Conservation (phyloP, 495 filamentous ascomycete genomes). For the Ramalina intermedia region DNA sequence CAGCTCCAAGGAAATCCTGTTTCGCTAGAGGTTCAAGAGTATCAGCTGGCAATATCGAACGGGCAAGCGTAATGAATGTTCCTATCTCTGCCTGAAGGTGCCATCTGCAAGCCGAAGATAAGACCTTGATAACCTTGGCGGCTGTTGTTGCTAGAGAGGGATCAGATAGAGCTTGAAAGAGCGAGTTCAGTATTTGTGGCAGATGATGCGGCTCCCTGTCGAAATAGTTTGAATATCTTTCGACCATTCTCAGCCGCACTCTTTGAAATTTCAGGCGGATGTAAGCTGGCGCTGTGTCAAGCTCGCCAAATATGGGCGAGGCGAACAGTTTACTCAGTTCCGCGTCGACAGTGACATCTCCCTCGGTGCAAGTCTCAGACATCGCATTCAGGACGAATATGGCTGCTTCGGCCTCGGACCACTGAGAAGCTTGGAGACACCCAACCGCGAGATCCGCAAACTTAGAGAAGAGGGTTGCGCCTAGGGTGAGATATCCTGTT, state of each 20-base stretch:
- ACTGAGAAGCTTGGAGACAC: slow-evolving; percentile 44
- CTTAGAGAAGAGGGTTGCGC: slow-evolving; percentile 48
- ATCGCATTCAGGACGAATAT: slow-evolving; percentile 66
- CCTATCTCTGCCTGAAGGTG: slow-evolving; percentile 56
- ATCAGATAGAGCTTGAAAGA: slow-evolving; percentile 62
- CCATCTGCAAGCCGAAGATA: slow-evolving; percentile 68
- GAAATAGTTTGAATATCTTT: slow-evolving; percentile 71
- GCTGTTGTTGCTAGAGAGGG: slow-evolving; percentile 51
- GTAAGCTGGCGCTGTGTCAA: slow-evolving; percentile 19
- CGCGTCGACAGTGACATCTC: slow-evolving; percentile 50
- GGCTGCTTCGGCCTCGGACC: slow-evolving; percentile 67
- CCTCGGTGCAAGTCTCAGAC: slow-evolving; percentile 51
- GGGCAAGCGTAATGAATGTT: slow-evolving; percentile 66
- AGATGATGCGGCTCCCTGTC: slow-evolving; percentile 55
- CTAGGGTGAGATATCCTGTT: slow-evolving; percentile 56
- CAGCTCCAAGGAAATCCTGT: slow-evolving; percentile 67
- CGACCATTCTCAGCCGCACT: slow-evolving; percentile 47
- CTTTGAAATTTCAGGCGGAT: background rate
- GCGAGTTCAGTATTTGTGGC: slow-evolving; percentile 60
- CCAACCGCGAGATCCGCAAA: slow-evolving; percentile 51
- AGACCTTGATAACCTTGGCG: slow-evolving; percentile 64
- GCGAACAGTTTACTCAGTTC: slow-evolving; percentile 55
- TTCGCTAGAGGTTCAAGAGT: slow-evolving; percentile 57
- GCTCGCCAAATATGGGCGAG: slow-evolving; percentile 48
- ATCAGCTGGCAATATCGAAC: slow-evolving; percentile 42